Evolutionary conservation across 306 rosid species (phyloP), one percentile per base, ranked within the genome.

Genomic region (Potentilla sterilis): DNA sequence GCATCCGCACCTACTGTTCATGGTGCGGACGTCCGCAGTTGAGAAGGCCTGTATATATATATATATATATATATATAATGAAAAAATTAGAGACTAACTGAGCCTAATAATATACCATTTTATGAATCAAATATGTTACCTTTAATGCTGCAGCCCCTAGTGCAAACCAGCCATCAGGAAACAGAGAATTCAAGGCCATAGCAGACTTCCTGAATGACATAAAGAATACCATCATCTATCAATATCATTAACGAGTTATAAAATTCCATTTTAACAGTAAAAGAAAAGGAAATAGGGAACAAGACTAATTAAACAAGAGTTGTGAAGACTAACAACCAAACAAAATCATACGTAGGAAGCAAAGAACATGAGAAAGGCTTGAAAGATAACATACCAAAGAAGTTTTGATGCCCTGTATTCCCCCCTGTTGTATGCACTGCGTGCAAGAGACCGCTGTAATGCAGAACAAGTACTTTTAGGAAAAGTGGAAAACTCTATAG

Each of bases 161-260:
- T 41, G 98, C 97, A 84, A 92, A 95, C 98, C 98, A 95, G 63
- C 98, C 98, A 84, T 90, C 93, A 57, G 95, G 96, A 86, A 82
- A 86, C 87, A 95, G 70, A 77, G 98, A 95, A 82, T 95, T 95
- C 92, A 92, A 80, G 79, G 96, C 87, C 98, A 95, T 83, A 52
- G 98, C 98, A 81, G 98, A 90, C 85, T 92, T 97, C 97, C 98
- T 95, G 85, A 77, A 64, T 32, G 49, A 28, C 42, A 48, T 38
- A 11, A 24, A 43, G 48, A 76, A 49, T 6, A 52, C 38, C n/a
- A 73, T 19, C 21, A 14, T 28, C 28, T 35, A 57, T 57, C 14
- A 9, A 34, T 12, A 61, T 61, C 7, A 41, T 28, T 13, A 59
- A 59, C 10, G 65, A 57, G 35, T 57, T 57, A 19, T 57, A 57